A percentile compares a stretch with the other conserved stretches of the same genome.
Conservation (phyloP, 345 rosid genomes). For the Durio zibethinus region DNA sequence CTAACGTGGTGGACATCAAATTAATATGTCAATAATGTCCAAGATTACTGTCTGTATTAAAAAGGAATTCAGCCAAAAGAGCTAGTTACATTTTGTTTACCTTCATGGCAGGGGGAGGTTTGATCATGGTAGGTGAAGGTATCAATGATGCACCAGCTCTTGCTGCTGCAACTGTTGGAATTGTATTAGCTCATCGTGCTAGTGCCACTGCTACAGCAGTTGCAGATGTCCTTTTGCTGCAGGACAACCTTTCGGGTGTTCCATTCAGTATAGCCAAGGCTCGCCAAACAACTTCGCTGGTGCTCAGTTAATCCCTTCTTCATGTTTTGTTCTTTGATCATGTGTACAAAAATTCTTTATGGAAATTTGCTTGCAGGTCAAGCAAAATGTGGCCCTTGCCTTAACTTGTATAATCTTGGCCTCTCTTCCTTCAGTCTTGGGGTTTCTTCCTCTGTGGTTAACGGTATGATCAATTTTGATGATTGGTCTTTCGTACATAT, state of each 20-base stretch:
- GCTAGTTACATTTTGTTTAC: background rate
- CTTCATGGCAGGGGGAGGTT: slow-evolving; percentile 72
- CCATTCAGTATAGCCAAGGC: slow-evolving; percentile 91
- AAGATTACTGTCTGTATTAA: background rate
- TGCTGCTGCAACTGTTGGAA: slow-evolving; percentile 94
- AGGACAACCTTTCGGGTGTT: slow-evolving; percentile 72
- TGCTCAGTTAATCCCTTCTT: slow-evolving; percentile 18
- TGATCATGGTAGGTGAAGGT: slow-evolving; percentile 97
- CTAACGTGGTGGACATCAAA: background rate
- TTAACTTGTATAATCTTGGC: slow-evolving; percentile 70
- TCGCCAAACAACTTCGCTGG: slow-evolving; percentile 81
- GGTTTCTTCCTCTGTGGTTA: slow-evolving; percentile 87
- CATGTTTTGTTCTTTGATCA: slow-evolving; percentile 4
- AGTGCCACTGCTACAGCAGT: slow-evolving; percentile 96
- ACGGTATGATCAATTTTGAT: slow-evolving; percentile 51
- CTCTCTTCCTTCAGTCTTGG: slow-evolving; percentile 80
- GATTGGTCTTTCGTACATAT: background rate
- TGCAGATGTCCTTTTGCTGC: slow-evolving; percentile 79
- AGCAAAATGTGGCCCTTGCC: slow-evolving; percentile 92
- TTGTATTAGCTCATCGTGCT: slow-evolving; percentile 95
- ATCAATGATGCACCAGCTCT: slow-evolving; percentile 97
- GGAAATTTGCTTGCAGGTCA: slow-evolving; percentile 48
- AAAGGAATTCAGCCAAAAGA: background rate
- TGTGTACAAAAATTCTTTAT: slow-evolving; percentile 8
- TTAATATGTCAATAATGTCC: background rate